Evolutionary conservation across 768 basidiomycete species (phyloP), one percentile per base, ranked within the genome.

Genomic region (Boletus rubescentipes): DNA sequence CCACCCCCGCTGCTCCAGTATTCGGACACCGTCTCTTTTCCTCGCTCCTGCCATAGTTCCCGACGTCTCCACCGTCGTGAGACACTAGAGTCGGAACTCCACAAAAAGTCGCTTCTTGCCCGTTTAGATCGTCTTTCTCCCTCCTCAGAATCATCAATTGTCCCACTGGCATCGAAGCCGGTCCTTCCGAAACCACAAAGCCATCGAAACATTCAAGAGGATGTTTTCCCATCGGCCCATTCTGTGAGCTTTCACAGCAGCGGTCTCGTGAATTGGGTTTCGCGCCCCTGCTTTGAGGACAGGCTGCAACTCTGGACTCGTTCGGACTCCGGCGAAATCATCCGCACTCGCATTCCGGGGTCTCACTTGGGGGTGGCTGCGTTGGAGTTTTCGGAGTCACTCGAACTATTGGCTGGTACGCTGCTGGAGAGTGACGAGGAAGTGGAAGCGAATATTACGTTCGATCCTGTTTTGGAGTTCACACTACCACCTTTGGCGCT

Each of bases 261-360:
- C 14, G 85, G 86, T 50, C 73, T 92, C 42, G 78, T 77, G 39
- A 78, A 72, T n/a, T 92, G 90, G 90, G 76, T 82, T 56, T 73
- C 76, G 35, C 85, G 89, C 4, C 84, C 86, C 23, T 86, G 86
- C 64, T 91, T 89, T 66, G 89, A 92, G 68, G 87, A 91, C 51
- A 77, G 88, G 31, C 72, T 80, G 57, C 69, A 74, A 26, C 73
- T 88, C 5, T 87, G 84, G 74, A 68, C 78, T 12, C 74, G 75
- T 4, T 64, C 69, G 21, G 74, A 74, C 18, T 74, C 67, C 12
- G 66, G 78, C 35, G 63, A 73, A 18, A 55, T 73, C 34, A 67
- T 68, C 16, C 57, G 66, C 44, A 58, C 64, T 31, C 75, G 72
- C 16, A 77, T 87, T 42, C 62, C 74, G 31, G 79, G 84, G 46